Evolutionary conservation across 306 rosid species (phyloP).

Genomic region (Pterocarpus santalinus): DNA sequence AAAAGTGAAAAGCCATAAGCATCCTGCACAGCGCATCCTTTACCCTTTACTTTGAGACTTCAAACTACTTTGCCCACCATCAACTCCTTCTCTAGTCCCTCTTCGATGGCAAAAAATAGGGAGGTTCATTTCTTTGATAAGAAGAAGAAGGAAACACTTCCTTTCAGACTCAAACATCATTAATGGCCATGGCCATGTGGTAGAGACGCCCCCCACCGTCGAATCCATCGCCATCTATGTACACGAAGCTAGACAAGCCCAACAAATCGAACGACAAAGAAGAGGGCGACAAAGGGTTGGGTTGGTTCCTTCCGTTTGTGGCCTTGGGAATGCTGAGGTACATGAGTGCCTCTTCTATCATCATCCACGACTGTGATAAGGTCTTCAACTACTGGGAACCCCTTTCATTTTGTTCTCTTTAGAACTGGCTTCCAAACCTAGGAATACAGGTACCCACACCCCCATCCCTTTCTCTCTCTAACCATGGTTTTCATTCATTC

Average conservation of each 20-base stretch:
- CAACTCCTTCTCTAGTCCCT: too few relatives aligned
- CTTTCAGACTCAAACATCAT: background rate
- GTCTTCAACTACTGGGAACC: constrained; percentile 99
- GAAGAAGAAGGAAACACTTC: constrained; percentile 1
- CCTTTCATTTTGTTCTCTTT: constrained; percentile 91
- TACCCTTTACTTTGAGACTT: too few relatives aligned
- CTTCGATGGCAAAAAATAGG: too few relatives aligned
- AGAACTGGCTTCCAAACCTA: constrained; percentile 97
- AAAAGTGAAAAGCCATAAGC: too few relatives aligned
- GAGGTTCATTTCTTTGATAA: background rate
- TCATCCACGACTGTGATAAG: constrained; percentile 96
- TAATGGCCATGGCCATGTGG: constrained; percentile 67
- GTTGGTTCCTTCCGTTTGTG: constrained; percentile 73
- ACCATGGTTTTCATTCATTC: too few relatives aligned
- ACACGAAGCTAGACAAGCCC: constrained; percentile 72
- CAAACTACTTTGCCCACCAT: too few relatives aligned
- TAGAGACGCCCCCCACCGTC: constrained; percentile 71
- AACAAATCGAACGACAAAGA: constrained; percentile 49
- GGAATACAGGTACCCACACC: constrained; percentile 76
- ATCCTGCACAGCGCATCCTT: too few relatives aligned
- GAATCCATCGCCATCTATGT: constrained; percentile 61
- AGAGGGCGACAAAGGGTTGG: constrained; percentile 60
- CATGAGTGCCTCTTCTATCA: constrained; percentile 93
- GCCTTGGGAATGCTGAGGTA: constrained; percentile 79
- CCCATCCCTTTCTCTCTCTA: too few relatives aligned